Percentiles rank a stretch among this genome's conserved stretches.
These are phyloP conservation scores for Adansonia rubrostipa DNA, from an alignment of 441 rosid species.

Conservation along the genomic window DNA sequence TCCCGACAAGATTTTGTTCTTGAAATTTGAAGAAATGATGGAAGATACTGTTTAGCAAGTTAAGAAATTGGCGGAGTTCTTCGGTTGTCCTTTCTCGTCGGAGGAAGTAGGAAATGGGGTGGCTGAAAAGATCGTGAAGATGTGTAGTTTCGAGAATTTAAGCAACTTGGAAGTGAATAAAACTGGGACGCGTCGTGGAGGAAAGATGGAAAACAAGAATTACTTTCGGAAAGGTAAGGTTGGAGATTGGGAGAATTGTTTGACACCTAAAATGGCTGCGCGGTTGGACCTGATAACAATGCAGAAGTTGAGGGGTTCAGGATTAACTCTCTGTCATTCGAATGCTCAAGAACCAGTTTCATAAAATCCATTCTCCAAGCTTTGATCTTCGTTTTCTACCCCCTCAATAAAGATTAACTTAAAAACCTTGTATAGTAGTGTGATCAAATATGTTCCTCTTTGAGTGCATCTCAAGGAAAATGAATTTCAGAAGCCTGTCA, in stretches of 20 bases:
- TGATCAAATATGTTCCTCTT: not conserved
- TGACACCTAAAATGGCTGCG: constrained; percentile 24
- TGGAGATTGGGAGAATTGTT: constrained; percentile 31
- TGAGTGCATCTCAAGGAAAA: not conserved
- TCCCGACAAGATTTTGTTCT: constrained; percentile 28
- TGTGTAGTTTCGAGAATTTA: constrained; percentile 22
- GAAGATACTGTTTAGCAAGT: not conserved
- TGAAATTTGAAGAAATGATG: constrained; percentile 33
- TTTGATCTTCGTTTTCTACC: not conserved
- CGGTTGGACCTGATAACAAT: constrained; percentile 21
- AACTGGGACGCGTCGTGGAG: not conserved
- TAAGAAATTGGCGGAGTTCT: constrained; percentile 17
- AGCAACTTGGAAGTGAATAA: constrained; percentile 19
- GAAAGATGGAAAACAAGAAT: not conserved
- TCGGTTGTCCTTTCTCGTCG: constrained; percentile 20
- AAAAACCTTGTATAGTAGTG: not conserved
- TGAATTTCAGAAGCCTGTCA: not conserved
- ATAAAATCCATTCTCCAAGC: no score
- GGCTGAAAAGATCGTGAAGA: not conserved
- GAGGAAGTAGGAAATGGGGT: not conserved
- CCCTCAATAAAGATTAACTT: not conserved
- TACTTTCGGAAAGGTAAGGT: constrained; percentile 22
- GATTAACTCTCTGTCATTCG: not conserved
- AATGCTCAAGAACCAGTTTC: not conserved
- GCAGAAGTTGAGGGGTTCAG: not conserved